phyloP scores from a whole-genome alignment of 306 rosid species.

The Phaseolus lunatus region DNA sequence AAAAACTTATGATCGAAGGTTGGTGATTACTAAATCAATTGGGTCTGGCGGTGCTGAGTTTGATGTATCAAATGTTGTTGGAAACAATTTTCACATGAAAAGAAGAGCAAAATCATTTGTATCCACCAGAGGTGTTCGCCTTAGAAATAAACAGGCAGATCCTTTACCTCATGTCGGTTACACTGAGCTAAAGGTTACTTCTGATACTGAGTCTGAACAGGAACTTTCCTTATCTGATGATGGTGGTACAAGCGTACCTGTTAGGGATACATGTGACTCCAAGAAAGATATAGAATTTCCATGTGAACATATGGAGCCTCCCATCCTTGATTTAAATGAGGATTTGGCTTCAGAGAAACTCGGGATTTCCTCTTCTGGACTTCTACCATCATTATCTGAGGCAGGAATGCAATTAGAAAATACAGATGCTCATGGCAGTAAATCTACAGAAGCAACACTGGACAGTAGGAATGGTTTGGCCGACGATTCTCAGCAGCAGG shows the following conservation, averaged over 20 bases:
- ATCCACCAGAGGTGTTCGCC: conserved; percentile 46
- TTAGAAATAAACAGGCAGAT: conserved; percentile 55
- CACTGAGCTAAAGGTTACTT: conserved; percentile 72
- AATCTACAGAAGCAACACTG: conserved; percentile 45
- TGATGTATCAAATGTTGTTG: conserved; percentile 52
- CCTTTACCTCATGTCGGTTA: conserved; percentile 74
- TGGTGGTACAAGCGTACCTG: conserved; percentile 48
- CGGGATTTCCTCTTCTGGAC: conserved; percentile 48
- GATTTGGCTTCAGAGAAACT: conserved; percentile 52
- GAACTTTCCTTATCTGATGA: conserved; percentile 65
- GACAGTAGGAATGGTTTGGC: conserved; percentile 52
- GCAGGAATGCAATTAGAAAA: conserved; percentile 47
- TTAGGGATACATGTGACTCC: conserved; percentile 36
- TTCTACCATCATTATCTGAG: conserved; percentile 47
- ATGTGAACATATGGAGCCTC: conserved; percentile 49
- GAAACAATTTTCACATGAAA: conserved; percentile 43
- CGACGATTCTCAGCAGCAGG: conserved; percentile 59
- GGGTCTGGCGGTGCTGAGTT: conserved; percentile 57
- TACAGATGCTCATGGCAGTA: conserved; percentile 41
- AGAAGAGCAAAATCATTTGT: conserved; percentile 42
- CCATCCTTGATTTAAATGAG: conserved; percentile 46
- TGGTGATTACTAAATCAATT: conserved; percentile 50
- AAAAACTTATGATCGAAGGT: conserved; percentile 43
- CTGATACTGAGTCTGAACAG: conserved; percentile 88
- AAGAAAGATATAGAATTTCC: conserved; percentile 51